Percentiles rank a stretch among this genome's conserved stretches.
Evolutionary conservation across 2,329 filamentous ascomycete genomes (phyloP).

Genomic region (Ascochyta rabiei): DNA sequence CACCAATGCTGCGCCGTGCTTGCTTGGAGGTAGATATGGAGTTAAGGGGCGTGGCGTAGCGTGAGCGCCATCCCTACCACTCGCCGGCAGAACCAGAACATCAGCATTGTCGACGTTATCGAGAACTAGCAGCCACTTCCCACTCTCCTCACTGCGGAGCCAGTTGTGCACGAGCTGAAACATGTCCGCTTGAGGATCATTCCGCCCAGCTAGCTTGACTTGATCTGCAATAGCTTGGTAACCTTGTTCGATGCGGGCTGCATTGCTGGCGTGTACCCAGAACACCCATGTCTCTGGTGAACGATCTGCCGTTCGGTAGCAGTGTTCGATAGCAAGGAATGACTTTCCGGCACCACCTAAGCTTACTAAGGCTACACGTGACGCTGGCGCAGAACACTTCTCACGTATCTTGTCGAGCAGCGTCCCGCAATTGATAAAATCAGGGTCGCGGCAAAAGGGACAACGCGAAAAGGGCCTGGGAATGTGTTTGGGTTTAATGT

Average conservation of each 20-base stretch:
- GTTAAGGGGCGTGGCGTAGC: neutral
- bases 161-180: slow-evolving; percentile 20
- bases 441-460: slow-evolving; percentile 30
- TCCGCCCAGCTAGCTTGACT: slow-evolving; percentile 15
- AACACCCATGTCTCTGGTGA: slow-evolving; percentile 24
- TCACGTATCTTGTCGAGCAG: slow-evolving; percentile 12
- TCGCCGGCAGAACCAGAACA: neutral
- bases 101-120: slow-evolving; percentile 27
- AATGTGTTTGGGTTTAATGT: neutral
- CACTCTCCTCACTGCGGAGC: slow-evolving; percentile 3
- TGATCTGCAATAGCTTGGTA: slow-evolving; percentile 20
- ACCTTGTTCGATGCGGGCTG: slow-evolving; percentile 22
- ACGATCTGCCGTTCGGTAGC: slow-evolving; percentile 9
- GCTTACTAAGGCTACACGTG: slow-evolving; percentile 31
- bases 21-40: slow-evolving; percentile 14
- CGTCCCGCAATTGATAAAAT: slow-evolving; percentile 31
- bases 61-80: too few species aligned
- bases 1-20: slow-evolving; percentile 17
- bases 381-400: slow-evolving; percentile 14
- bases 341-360: slow-evolving; percentile 36
- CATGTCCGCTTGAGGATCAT: slow-evolving; percentile 18
- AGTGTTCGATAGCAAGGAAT: slow-evolving; percentile 17
- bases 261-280: slow-evolving; percentile 17
- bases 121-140: slow-evolving; percentile 25
- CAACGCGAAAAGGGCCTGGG: slow-evolving; percentile 1